Percentiles rank a stretch among this genome's conserved stretches.
Conservation (phyloP, 495 filamentous ascomycete species). For the Trichoderma gamsii region DNA sequence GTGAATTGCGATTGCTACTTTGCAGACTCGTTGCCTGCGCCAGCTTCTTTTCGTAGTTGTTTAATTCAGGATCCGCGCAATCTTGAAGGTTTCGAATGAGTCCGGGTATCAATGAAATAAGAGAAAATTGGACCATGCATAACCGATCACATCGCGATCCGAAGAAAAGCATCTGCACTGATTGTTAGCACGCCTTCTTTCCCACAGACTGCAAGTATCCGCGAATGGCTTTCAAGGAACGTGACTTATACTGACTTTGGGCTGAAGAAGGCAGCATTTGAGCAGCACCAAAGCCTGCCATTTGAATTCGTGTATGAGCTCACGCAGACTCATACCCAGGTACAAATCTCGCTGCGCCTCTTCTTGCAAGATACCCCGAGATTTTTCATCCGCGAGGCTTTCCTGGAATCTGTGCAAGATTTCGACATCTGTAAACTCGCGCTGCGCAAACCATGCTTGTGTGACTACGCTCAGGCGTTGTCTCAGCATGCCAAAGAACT, state of each 20-base stretch:
- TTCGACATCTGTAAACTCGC: constrained; percentile 57
- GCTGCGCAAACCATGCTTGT: constrained; percentile 93
- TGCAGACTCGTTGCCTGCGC: constrained; percentile 75
- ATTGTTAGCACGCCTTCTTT: constrained; percentile 1
- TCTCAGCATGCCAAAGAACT: constrained; percentile 69
- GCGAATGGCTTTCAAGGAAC: neutral
- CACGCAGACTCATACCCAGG: constrained; percentile 83
- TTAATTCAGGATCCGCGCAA: constrained; percentile 83
- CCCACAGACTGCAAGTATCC: neutral
- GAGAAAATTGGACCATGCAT: constrained; percentile 97
- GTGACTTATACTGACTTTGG: constrained; percentile 60
- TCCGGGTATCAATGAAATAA: constrained; percentile 89
- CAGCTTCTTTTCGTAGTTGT: constrained; percentile 71
- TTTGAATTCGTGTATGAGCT: constrained; percentile 88
- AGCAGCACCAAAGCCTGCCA: constrained; percentile 90
- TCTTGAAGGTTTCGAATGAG: constrained; percentile 81
- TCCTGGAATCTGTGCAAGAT: constrained; percentile 79
- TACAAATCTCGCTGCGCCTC: constrained; percentile 79
- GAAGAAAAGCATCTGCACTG: constrained; percentile 88
- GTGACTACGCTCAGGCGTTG: constrained; percentile 86
- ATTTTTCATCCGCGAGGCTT: constrained; percentile 60
- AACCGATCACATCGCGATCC: constrained; percentile 87
- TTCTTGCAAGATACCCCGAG: constrained; percentile 56
- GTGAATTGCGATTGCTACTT: constrained; percentile 84
- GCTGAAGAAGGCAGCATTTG: constrained; percentile 87